Percentiles rank a stretch among this genome's conserved stretches.
These are phyloP conservation scores for Moesziomyces parantarcticus DNA, from an alignment of 1,284 basidiomycete species.

Conservation along the genomic window DNA sequence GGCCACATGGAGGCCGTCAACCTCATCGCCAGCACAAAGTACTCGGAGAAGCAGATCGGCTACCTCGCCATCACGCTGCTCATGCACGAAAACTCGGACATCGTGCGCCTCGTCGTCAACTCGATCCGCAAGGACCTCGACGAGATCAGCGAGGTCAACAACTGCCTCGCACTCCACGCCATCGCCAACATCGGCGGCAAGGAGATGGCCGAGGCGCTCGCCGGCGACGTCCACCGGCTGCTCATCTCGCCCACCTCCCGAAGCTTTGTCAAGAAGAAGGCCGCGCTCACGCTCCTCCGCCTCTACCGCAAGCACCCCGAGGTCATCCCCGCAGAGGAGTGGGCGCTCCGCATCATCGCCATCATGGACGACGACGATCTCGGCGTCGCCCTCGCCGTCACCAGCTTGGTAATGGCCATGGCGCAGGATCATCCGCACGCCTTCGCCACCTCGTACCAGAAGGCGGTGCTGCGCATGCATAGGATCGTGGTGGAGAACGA, in stretches of 20 bases:
- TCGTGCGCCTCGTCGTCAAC: conserved; percentile 93
- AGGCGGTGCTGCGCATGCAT: conserved; percentile 88
- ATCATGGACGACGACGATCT: conserved; percentile 94
- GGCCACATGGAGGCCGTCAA: conserved; percentile 99
- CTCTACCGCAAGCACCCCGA: conserved; percentile 96
- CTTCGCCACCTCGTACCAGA: conserved; percentile 89
- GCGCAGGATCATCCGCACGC: conserved; percentile 93
- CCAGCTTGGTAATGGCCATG: conserved; percentile 91
- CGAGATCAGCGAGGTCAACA: conserved; percentile 91
- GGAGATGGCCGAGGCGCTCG: conserved; percentile 96
- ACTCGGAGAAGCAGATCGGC: conserved; percentile 99
- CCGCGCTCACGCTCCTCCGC: conserved; percentile 89
- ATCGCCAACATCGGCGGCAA: conserved; percentile 97
- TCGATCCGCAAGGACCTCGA: conserved; percentile 97
- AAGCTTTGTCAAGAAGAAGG: conserved; percentile 97
- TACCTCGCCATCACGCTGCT: conserved; percentile 96
- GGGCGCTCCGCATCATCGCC: conserved; percentile 92
- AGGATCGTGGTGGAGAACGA: conserved; percentile 89
- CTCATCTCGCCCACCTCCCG: conserved; percentile 96
- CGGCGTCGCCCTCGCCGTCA: conserved; percentile 90
- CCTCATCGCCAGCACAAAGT: conserved; percentile 92
- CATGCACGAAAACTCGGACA: conserved; percentile 98
- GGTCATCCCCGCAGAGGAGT: conserved; percentile 90
- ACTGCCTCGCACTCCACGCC: conserved; percentile 95
- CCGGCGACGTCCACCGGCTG: conserved; percentile 90